These are phyloP conservation scores for Metschnikowia proteae DNA, from an alignment of 805 yeast species.

Conservation along the genomic window DNA sequence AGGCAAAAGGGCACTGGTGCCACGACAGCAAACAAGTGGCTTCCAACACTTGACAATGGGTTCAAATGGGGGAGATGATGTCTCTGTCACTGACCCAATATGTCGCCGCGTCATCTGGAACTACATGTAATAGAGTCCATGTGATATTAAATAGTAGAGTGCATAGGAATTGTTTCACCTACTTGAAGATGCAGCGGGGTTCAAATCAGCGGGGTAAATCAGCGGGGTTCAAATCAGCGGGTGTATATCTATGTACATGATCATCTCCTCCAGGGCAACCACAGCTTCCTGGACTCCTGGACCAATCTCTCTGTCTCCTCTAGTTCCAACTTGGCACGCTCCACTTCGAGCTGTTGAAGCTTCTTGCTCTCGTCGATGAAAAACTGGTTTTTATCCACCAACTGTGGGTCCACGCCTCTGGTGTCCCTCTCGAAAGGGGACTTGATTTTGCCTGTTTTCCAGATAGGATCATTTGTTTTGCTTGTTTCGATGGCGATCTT, in stretches of 20 bases:
- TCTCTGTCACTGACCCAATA: background rate
- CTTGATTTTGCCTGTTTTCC: slow-evolving; percentile 71
- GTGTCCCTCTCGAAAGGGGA: slow-evolving; percentile 63
- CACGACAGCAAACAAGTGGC: slow-evolving; percentile 14
- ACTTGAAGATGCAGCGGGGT: background rate
- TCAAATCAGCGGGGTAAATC: too few species aligned
- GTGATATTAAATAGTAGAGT: background rate
- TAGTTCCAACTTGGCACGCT: slow-evolving; percentile 15
- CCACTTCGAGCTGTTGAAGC: slow-evolving; percentile 32
- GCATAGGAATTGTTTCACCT: background rate
- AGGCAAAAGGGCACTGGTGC: slow-evolving; percentile 38
- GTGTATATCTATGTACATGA: background rate
- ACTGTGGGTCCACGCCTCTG: slow-evolving; percentile 31
- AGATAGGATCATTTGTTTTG: slow-evolving; percentile 69
- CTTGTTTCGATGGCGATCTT: slow-evolving; percentile 61
- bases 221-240: too few species aligned
- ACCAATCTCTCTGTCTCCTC: slow-evolving; percentile 17
- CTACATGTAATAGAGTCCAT: too few species aligned
- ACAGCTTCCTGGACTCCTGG: slow-evolving; percentile 22
- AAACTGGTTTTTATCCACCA: slow-evolving; percentile 43
- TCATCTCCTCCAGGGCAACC: slow-evolving; percentile 18
- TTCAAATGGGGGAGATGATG: slow-evolving; percentile 15
- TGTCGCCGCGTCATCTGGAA: background rate
- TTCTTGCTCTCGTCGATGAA: slow-evolving; percentile 46
- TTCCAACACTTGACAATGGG: slow-evolving; percentile 23